Evolutionary conservation across 1,284 basidiomycete species (phyloP).

Genomic region (Tylopilus sp.): DNA sequence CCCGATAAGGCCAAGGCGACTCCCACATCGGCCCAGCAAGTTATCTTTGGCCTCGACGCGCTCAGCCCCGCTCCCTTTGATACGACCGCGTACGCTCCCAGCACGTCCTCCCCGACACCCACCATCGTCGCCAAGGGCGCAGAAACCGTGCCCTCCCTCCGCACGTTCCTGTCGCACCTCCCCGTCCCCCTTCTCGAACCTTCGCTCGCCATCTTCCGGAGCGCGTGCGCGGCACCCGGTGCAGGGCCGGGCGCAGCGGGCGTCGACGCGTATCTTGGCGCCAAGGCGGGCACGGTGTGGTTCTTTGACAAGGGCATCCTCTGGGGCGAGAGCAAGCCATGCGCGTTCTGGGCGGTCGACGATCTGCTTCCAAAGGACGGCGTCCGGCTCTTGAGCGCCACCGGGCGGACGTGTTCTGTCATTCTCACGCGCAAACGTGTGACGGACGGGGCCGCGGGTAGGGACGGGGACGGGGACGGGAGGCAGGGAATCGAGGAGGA

Average conservation of each 20-base stretch:
- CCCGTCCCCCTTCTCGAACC: conserved; percentile 47
- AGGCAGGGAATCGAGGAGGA: no score
- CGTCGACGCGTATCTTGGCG: conserved; percentile 63
- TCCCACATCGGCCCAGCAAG: conserved; percentile 39
- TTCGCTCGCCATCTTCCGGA: conserved; percentile 50
- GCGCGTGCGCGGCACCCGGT: conserved; percentile 36
- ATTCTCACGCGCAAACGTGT: conserved; percentile 46
- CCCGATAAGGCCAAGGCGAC: conserved; percentile 38
- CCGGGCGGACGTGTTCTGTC: conserved; percentile 64
- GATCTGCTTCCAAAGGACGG: conserved; percentile 41
- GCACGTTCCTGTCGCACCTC: conserved; percentile 51
- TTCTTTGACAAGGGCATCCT: conserved; percentile 64
- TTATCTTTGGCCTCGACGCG: conserved; percentile 66
- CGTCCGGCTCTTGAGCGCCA: conserved; percentile 59
- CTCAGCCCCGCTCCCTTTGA: conserved; percentile 39
- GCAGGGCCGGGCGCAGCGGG: conserved; percentile 40
- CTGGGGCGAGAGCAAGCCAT: conserved; percentile 70
- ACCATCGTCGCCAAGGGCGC: conserved; percentile 46
- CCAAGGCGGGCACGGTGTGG: conserved; percentile 68
- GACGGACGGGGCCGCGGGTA: neutral
- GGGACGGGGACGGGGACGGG: conserved; percentile 38
- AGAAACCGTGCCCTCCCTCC: conserved; percentile 46
- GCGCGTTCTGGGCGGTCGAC: conserved; percentile 65
- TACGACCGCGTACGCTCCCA: conserved; percentile 37
- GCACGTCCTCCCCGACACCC: conserved; percentile 16